A percentile compares a stretch with the other conserved stretches of the same genome.
These are phyloP conservation scores for Saprolegnia parasitica DNA, from an alignment of 352 stramenopile genomes.

Conservation along the genomic window DNA sequence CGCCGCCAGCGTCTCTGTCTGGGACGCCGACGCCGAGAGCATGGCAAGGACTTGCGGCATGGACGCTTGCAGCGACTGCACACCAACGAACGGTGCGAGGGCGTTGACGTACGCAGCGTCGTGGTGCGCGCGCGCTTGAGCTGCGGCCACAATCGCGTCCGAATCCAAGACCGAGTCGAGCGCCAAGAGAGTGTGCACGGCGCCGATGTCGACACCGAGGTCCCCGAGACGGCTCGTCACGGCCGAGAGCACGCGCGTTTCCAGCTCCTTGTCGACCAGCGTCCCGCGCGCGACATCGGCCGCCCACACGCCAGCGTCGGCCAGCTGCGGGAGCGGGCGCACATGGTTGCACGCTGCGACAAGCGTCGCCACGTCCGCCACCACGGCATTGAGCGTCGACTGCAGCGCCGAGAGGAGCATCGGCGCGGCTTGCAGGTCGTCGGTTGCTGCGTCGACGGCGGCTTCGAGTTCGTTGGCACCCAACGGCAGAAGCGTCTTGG, in stretches of 20 bases:
- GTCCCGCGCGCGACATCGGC: not conserved
- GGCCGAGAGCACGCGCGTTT: not conserved
- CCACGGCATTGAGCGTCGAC: not conserved
- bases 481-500: not conserved
- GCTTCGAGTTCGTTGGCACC: conserved; percentile 1
- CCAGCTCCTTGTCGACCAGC: not conserved
- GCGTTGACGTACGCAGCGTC: no score
- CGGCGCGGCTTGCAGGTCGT: conserved; percentile 14
- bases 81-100: no score
- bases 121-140: no score
- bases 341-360: not conserved
- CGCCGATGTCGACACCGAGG: not conserved
- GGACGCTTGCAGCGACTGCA: not conserved
- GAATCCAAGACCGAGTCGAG: not conserved
- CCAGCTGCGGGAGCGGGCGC: not conserved
- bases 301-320: not conserved
- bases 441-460: not conserved
- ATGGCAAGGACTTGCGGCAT: not conserved
- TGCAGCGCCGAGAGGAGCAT: not conserved
- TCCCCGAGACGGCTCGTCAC: not conserved
- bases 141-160: no score
- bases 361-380: not conserved
- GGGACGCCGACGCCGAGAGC: not conserved
- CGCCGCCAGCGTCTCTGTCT: not conserved
- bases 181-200: not conserved